Base-by-base conservation (phyloP, 495 filamentous ascomycete genomes). In the Daldinia bambusicola region DNA sequence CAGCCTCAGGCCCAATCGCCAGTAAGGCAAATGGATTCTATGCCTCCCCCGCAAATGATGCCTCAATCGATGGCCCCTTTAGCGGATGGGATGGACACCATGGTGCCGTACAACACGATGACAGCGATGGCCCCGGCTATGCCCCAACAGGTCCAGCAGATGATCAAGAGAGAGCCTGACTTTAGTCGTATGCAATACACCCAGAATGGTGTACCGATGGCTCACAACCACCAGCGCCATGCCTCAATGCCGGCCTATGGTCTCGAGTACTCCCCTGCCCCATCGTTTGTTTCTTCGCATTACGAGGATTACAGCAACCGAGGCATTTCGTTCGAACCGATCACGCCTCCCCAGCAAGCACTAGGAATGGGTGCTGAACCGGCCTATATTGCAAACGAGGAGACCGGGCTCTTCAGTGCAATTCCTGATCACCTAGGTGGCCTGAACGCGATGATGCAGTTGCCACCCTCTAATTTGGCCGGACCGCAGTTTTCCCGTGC, bases 261-360 rank as follows among this genome's bases (percentile, higher is more conserved):
- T 41, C 89, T 98, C 82, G 95, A 99, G 79, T 99, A 97, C 84
- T 99, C 95, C 12, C 95, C 95, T 36, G 95, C 95, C 1, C 95
- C 95, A 2, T 98, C 95, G 2, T 98, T 98, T 74, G 93, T 97
- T 26, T 98, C 96, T 5, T 98, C 96, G 5, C 93, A 96, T 72
- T 96, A 92, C 70, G 95, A 98, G 77, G 94, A 98, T 74, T 99
- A 98, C 84, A 97, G 94, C 87, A 93, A 94, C 75, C 91, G 96
- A 38, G 95, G 93, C 31, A 88, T 98, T 66, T 98, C 96, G 4
- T 99, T 92, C 78, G 95, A 99, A 84, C 95, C 95, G 18, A 86
- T 98, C 65, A 99, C 95, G 6, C 95, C 95, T 55, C 95, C 95
- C 34, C 95, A 98, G 70, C 93, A 97, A 78, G 84, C 91, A 48